Evolutionary conservation across 2,329 filamentous ascomycete species (phyloP).

Genomic region (Fusarium tuaranense): DNA sequence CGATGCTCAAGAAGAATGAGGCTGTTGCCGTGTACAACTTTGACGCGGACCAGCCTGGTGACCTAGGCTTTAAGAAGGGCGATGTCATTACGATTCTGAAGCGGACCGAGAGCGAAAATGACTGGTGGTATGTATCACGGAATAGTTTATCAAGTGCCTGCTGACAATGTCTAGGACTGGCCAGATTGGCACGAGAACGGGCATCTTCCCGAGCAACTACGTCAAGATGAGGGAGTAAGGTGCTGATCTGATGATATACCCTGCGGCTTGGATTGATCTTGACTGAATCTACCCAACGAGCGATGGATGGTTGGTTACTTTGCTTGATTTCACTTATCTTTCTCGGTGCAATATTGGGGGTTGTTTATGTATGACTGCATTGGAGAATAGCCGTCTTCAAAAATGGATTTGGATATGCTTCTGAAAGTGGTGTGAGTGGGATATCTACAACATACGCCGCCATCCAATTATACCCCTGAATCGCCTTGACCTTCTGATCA

Average conservation of each 20-base stretch:
- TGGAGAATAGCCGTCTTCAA: background rate
- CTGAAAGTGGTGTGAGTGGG: background rate
- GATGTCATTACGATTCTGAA: constrained; percentile 96
- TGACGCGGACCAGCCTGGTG: constrained; percentile 91
- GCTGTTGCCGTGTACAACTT: constrained; percentile 94
- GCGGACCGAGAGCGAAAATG: constrained; percentile 91
- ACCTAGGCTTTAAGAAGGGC: constrained; percentile 96
- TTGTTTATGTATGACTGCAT: background rate
- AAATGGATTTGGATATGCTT: background rate
- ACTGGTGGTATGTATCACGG: constrained; percentile 81
- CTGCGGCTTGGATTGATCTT: constrained; percentile 26
- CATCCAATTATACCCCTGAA: background rate
- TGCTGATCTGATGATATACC: constrained; percentile 36
- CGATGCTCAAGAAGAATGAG: constrained; percentile 76
- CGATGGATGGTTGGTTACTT: background rate
- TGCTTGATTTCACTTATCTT: background rate
- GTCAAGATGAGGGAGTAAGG: constrained; percentile 72
- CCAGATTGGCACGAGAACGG: constrained; percentile 83
- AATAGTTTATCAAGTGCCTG: no score
- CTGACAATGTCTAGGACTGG: constrained; percentile 74
- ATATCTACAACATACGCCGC: background rate
- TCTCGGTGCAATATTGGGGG: background rate
- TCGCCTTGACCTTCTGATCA: background rate
- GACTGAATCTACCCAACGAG: background rate
- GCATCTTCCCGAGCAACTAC: constrained; percentile 92